phyloP scores from a whole-genome alignment of 441 rosid species.

The Populus tomentosa region DNA sequence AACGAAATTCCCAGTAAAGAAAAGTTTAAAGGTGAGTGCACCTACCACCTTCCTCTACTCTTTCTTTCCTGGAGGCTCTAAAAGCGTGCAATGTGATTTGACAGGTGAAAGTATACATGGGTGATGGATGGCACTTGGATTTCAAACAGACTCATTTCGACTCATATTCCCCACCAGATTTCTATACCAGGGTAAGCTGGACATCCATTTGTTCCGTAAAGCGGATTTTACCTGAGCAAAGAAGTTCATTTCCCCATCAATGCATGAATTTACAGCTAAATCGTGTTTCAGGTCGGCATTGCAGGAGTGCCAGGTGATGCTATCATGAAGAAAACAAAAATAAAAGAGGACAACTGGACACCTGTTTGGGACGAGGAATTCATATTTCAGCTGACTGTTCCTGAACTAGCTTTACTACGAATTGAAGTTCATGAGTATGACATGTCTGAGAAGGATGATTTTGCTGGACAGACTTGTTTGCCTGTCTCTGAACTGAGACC shows the following conservation, averaged over 20 bases:
- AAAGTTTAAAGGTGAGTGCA: conserved; percentile 53
- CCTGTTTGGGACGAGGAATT: conserved; percentile 72
- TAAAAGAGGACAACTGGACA: conserved; percentile 58
- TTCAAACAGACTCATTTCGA: conserved; percentile 76
- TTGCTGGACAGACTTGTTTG: conserved; percentile 74
- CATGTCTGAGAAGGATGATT: conserved; percentile 67
- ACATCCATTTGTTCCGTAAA: not conserved
- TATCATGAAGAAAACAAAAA: conserved; percentile 55
- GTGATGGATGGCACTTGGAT: conserved; percentile 88
- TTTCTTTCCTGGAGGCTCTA: not conserved
- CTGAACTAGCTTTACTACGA: conserved; percentile 67
- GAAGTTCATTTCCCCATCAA: not conserved
- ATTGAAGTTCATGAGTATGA: conserved; percentile 73
- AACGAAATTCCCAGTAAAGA: conserved; percentile 38
- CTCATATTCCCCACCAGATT: conserved; percentile 79
- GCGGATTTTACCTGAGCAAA: not conserved
- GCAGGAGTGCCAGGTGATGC: conserved; percentile 67
- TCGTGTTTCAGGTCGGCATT: conserved; percentile 51
- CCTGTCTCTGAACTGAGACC: conserved; percentile 59
- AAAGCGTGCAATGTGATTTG: not conserved
- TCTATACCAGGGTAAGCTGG: conserved; percentile 56
- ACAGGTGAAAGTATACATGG: conserved; percentile 80
- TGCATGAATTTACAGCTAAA: not conserved
- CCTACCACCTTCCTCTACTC: not conserved
- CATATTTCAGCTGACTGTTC: conserved; percentile 66